Conservation (phyloP, 2,329 filamentous ascomycete genomes). For the Botrytis cinerea region DNA sequence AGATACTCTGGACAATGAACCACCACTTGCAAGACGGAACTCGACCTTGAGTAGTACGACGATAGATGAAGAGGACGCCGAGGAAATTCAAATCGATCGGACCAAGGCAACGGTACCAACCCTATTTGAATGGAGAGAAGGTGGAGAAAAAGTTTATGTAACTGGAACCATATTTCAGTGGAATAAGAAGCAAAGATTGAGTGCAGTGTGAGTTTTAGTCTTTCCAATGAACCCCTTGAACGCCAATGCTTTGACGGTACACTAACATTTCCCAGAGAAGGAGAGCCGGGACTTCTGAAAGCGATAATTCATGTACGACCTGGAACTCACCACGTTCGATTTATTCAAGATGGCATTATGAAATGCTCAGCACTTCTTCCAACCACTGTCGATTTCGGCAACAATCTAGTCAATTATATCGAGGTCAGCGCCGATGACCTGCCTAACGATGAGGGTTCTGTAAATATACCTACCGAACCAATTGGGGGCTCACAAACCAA, state of each 20-base stretch:
- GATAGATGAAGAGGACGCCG: slow-evolving; percentile 78
- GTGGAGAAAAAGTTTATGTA: slow-evolving; percentile 89
- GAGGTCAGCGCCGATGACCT: slow-evolving; percentile 82
- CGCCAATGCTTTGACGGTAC: background rate
- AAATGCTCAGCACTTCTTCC: slow-evolving; percentile 82
- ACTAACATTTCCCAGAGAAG: slow-evolving; percentile 42
- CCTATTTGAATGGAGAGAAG: slow-evolving; percentile 74
- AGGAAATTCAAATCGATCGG: slow-evolving; percentile 75
- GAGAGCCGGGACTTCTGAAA: slow-evolving; percentile 63
- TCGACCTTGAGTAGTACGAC: slow-evolving; percentile 63
- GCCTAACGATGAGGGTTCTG: slow-evolving; percentile 41
- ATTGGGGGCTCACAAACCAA: slow-evolving; percentile 27
- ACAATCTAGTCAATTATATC: slow-evolving; percentile 97
- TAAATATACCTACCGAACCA: slow-evolving; percentile 27
- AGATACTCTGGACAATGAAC: slow-evolving; percentile 52
- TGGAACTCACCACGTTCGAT: slow-evolving; percentile 95
- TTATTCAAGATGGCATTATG: slow-evolving; percentile 94
- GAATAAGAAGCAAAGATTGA: slow-evolving; percentile 89
- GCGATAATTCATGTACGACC: slow-evolving; percentile 81
- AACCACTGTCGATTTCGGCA: slow-evolving; percentile 95
- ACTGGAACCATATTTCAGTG: slow-evolving; percentile 97
- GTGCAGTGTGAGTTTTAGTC: slow-evolving; percentile 66
- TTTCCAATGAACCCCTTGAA: background rate
- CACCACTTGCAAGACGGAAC: slow-evolving; percentile 51
- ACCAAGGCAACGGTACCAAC: slow-evolving; percentile 80